These are phyloP conservation scores for Odonthalia washingtoniensis DNA, from an alignment of 31 red algal genomes.

Conservation along the genomic window DNA sequence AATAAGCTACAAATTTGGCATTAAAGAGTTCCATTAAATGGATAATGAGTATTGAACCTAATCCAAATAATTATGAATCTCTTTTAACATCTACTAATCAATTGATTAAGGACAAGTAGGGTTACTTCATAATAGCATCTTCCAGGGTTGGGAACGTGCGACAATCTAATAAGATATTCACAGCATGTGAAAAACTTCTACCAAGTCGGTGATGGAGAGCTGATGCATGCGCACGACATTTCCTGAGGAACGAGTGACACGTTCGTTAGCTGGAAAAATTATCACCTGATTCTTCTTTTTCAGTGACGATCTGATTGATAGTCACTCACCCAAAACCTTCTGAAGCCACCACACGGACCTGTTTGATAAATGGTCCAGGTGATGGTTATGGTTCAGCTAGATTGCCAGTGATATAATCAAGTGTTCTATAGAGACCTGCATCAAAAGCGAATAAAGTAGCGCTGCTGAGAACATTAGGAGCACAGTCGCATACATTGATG, in stretches of 20 bases:
- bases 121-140: too few species aligned
- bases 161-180: too few species aligned
- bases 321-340: conserved; percentile 29
- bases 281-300: background rate
- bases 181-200: too few species aligned
- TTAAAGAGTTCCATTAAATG: too few species aligned
- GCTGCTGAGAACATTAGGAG: background rate
- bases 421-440: conserved; percentile 37
- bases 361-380: conserved; percentile 11
- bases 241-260: background rate
- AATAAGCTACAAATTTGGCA: too few species aligned
- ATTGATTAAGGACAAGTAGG: too few species aligned
- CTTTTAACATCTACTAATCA: too few species aligned
- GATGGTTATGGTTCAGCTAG: background rate
- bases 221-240: background rate
- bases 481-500: conserved; percentile 11
- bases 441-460: conserved; percentile 32
- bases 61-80: too few species aligned
- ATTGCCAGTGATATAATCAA: conserved; percentile 15
- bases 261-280: background rate
- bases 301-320: background rate
- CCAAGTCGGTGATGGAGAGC: too few species aligned
- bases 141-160: too few species aligned
- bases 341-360: background rate
- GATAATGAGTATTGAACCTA: too few species aligned